These are phyloP conservation scores for Gloeophyllum trabeum DNA, from an alignment of 768 basidiomycete species.

Conservation along the genomic window DNA sequence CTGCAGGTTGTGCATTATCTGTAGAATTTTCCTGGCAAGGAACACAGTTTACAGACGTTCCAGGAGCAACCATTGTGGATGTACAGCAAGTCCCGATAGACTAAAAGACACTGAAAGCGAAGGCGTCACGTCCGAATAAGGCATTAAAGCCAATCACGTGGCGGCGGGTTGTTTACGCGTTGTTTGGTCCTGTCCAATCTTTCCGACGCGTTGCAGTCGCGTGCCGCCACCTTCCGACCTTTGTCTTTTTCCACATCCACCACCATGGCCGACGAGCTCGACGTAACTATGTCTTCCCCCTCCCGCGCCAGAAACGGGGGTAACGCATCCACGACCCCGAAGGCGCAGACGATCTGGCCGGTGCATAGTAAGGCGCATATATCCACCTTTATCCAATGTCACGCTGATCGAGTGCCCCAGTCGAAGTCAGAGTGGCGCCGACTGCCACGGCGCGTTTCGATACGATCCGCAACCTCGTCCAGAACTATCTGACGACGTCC, in stretches of 20 bases:
- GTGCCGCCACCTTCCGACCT: neutral
- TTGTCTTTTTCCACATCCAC: slow-evolving; percentile 6
- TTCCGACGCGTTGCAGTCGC: neutral
- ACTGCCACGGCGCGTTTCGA: slow-evolving; percentile 67
- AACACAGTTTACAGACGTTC: slow-evolving; percentile 11
- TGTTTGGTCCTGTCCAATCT: slow-evolving; percentile 24
- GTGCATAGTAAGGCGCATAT: slow-evolving; percentile 43
- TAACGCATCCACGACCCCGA: slow-evolving; percentile 2
- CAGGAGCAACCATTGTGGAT: slow-evolving; percentile 16
- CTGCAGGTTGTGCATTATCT: neutral
- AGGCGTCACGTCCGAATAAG: too few species aligned
- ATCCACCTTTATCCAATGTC: neutral
- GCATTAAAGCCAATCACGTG: too few species aligned
- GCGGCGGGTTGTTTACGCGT: slow-evolving; percentile 34
- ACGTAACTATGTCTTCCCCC: slow-evolving; percentile 16
- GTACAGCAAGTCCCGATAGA: neutral
- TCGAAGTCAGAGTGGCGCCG: slow-evolving; percentile 72
- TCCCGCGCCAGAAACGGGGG: too few species aligned
- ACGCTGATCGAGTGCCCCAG: slow-evolving; percentile 24
- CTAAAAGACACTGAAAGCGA: too few species aligned
- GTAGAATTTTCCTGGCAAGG: slow-evolving; percentile 1
- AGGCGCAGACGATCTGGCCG: slow-evolving; percentile 34
- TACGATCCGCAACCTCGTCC: slow-evolving; percentile 54
- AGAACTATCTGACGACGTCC: slow-evolving; percentile 39
- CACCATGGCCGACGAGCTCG: slow-evolving; percentile 7